Conservation (phyloP, 2,329 filamentous ascomycete genomes). For the Bimuria novae-zelandiae region DNA sequence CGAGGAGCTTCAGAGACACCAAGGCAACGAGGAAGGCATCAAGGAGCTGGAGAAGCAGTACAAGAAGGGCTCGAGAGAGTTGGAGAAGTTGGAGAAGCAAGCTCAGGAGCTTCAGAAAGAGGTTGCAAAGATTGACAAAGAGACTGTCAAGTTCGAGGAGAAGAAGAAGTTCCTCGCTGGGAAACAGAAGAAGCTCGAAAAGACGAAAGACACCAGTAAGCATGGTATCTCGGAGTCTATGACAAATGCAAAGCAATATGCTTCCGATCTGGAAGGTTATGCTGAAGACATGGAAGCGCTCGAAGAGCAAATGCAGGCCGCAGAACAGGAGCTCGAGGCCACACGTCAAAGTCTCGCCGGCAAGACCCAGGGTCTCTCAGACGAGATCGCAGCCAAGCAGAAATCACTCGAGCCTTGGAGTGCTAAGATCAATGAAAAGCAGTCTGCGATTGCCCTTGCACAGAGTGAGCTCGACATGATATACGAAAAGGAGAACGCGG, state of each 20-base stretch:
- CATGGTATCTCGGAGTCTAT: conserved; percentile 74
- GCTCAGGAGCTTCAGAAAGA: conserved; percentile 81
- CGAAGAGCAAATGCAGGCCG: conserved; percentile 74
- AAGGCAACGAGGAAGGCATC: conserved; percentile 87
- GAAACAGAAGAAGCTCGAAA: conserved; percentile 95
- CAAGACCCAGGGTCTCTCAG: conserved; percentile 93
- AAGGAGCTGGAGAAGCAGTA: conserved; percentile 86
- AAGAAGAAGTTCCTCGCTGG: conserved; percentile 91
- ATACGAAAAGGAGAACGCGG: conserved; percentile 84
- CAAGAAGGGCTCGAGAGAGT: conserved; percentile 80
- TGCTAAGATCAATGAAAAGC: conserved; percentile 94
- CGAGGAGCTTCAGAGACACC: conserved; percentile 86
- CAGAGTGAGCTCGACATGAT: conserved; percentile 94
- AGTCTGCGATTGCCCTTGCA: conserved; percentile 90
- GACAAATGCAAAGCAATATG: conserved; percentile 76
- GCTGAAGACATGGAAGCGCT: conserved; percentile 74
- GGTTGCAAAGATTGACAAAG: conserved; percentile 91
- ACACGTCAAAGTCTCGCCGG: conserved; percentile 89
- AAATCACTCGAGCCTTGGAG: conserved; percentile 96
- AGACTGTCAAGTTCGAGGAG: conserved; percentile 95
- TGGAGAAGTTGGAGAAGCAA: conserved; percentile 79
- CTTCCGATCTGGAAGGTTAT: conserved; percentile 77
- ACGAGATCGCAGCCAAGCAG: conserved; percentile 89
- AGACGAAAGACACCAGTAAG: conserved; percentile 77
- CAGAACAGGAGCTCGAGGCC: conserved; percentile 80